Conservation (phyloP, 1,139 yeast species). For the Diutina neorugosa region DNA sequence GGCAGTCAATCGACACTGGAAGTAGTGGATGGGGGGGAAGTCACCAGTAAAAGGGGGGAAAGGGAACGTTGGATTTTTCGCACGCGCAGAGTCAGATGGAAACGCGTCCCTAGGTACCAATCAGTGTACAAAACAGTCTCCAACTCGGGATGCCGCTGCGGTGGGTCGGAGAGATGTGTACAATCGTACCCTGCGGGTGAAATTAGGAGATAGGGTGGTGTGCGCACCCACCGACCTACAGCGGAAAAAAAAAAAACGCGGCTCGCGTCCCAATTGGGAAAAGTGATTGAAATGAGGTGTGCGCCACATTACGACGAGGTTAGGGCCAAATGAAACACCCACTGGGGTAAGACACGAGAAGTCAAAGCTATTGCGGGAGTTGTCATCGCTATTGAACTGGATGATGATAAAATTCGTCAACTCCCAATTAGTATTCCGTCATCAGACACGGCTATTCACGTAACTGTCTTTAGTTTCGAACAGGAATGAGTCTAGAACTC, state of each 20-base stretch:
- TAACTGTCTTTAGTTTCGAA: background rate
- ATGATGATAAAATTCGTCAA: too few species aligned
- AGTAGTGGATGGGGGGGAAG: too few species aligned
- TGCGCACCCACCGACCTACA: background rate
- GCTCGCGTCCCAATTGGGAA: slow-evolving; percentile 2
- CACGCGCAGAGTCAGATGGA: background rate
- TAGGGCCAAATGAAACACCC: background rate
- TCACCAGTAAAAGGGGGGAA: too few species aligned
- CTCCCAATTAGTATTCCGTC: too few species aligned
- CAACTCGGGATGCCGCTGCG: background rate
- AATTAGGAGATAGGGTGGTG: background rate
- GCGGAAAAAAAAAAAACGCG: background rate
- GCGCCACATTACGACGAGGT: background rate
- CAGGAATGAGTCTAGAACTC: background rate
- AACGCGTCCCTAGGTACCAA: background rate
- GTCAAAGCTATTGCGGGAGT: too few species aligned
- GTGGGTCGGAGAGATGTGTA: background rate
- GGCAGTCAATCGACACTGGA: too few species aligned
- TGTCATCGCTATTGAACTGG: too few species aligned
- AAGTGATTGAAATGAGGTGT: background rate
- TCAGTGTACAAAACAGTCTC: background rate
- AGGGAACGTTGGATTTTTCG: background rate
- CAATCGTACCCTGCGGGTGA: background rate
- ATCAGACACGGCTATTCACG: too few species aligned
- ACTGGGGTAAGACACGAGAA: too few species aligned